Percentiles rank a stretch among this genome's conserved stretches.
These are phyloP conservation scores for Knoxia roxburghii DNA, from an alignment of 257 asterid species.

Conservation along the genomic window DNA sequence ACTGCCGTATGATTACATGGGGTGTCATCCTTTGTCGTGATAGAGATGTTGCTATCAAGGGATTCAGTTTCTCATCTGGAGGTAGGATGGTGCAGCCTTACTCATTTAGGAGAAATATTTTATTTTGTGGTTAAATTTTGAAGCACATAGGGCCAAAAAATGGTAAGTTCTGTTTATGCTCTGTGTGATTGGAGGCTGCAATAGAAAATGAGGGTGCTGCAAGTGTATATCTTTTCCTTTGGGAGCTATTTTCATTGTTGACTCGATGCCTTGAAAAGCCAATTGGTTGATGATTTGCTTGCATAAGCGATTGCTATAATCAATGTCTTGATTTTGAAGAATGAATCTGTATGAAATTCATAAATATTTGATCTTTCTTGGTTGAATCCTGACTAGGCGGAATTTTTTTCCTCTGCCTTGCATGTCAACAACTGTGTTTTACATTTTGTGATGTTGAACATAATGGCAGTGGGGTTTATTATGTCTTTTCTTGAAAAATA, in stretches of 20 bases:
- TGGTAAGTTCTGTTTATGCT: too few species aligned
- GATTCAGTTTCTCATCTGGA: too few species aligned
- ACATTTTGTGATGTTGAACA: not conserved
- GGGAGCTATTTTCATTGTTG: not conserved
- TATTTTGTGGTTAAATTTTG: too few species aligned
- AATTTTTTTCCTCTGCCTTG: not conserved
- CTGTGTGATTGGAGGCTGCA: too few species aligned
- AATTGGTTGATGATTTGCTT: not conserved
- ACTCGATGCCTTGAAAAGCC: not conserved
- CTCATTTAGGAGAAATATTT: too few species aligned
- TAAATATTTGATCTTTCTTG: not conserved
- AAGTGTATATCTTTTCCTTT: not conserved
- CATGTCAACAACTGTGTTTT: not conserved
- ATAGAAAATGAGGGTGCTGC: too few species aligned
- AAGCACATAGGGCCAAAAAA: too few species aligned
- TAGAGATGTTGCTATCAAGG: too few species aligned
- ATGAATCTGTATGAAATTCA: not conserved
- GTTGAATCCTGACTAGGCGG: not conserved
- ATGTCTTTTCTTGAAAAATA: constrained; percentile 1
- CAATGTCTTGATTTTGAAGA: not conserved
- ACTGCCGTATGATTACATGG: too few species aligned
- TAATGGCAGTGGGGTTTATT: not conserved
- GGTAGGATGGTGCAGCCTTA: too few species aligned
- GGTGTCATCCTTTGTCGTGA: too few species aligned
- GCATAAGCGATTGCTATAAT: not conserved